These are phyloP conservation scores for Neurospora sp. DNA, from an alignment of 2,329 filamentous ascomycete genomes.

Conservation along the genomic window DNA sequence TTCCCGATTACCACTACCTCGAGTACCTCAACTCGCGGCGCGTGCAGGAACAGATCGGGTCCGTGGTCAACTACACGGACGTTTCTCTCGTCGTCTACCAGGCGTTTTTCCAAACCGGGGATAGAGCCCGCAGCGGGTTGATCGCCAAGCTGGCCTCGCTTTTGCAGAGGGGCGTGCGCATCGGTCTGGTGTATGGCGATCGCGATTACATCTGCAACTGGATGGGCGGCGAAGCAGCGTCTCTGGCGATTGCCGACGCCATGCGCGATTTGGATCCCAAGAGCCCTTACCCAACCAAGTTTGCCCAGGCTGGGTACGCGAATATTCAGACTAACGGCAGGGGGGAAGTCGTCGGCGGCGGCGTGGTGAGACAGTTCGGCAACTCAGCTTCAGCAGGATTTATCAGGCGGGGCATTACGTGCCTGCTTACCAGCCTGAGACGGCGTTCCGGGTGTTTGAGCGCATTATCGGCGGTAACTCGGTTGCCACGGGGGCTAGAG, in stretches of 20 bases:
- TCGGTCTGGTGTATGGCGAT: slow-evolving; percentile 63
- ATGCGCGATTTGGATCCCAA: slow-evolving; percentile 20
- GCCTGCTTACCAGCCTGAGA: slow-evolving; percentile 51
- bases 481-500: slow-evolving; percentile 30
- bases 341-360: slow-evolving; percentile 39
- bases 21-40: slow-evolving; percentile 53
- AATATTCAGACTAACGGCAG: slow-evolving; percentile 28
- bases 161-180: slow-evolving; percentile 51
- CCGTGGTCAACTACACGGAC: slow-evolving; percentile 48
- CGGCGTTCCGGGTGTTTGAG: slow-evolving; percentile 49
- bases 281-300: slow-evolving; percentile 40
- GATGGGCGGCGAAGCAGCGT: slow-evolving; percentile 67
- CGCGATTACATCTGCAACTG: slow-evolving; percentile 57
- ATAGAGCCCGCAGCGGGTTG: slow-evolving; percentile 55
- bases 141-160: slow-evolving; percentile 50
- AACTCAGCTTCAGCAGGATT: slow-evolving; percentile 60
- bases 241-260: slow-evolving; percentile 47
- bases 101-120: slow-evolving; percentile 42
- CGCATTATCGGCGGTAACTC: slow-evolving; percentile 44
- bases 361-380: slow-evolving; percentile 65
- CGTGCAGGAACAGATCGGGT: slow-evolving; percentile 51
- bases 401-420: slow-evolving; percentile 59
- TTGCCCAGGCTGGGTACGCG: slow-evolving; percentile 60
- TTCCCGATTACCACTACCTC: slow-evolving; percentile 50
- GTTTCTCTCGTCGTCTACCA: slow-evolving; percentile 35